Evolutionary conservation across 495 filamentous ascomycete genomes (phyloP).

Genomic region (Aspergillus sclerotioniger): DNA sequence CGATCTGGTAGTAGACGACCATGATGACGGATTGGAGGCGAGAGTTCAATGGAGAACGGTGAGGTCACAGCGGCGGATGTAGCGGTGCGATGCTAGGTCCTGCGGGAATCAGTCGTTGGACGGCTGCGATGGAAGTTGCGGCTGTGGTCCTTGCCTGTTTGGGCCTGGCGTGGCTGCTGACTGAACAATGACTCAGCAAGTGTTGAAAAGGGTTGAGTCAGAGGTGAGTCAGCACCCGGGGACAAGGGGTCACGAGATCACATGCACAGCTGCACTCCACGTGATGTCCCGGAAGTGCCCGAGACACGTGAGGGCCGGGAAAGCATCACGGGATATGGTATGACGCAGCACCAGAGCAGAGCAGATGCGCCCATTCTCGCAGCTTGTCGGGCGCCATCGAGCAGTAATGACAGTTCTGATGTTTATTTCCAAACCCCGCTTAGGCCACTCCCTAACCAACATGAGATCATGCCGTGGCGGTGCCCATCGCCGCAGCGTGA

Average conservation of each 20-base stretch:
- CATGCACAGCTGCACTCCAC: conserved; percentile 8
- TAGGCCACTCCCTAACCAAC: too few relatives aligned
- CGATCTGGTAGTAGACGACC: conserved; percentile 80
- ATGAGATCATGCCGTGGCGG: neutral
- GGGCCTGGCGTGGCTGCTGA: conserved; percentile 13
- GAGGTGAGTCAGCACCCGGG: neutral
- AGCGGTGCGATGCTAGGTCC: conserved; percentile 18
- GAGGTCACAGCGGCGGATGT: conserved; percentile 19
- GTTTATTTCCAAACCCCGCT: too few relatives aligned
- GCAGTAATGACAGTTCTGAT: too few relatives aligned
- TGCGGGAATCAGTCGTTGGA: conserved; percentile 17
- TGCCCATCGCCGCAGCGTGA: neutral
- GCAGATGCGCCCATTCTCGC: too few relatives aligned
- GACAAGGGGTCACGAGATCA: neutral
- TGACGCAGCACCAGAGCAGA: neutral
- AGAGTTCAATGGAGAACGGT: conserved; percentile 23
- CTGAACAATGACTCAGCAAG: conserved; percentile 5
- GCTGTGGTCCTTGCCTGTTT: conserved; percentile 24
- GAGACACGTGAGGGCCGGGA: conserved; percentile 18
- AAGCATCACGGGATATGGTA: conserved; percentile 14
- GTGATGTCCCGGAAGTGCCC: conserved; percentile 28
- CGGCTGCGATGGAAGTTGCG: conserved; percentile 24
- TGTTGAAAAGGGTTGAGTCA: conserved; percentile 9
- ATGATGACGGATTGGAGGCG: conserved; percentile 58
- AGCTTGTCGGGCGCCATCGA: too few relatives aligned